These are phyloP conservation scores for Teratosphaeria nubilosa DNA, from an alignment of 2,329 filamentous ascomycete species.

Conservation along the genomic window DNA sequence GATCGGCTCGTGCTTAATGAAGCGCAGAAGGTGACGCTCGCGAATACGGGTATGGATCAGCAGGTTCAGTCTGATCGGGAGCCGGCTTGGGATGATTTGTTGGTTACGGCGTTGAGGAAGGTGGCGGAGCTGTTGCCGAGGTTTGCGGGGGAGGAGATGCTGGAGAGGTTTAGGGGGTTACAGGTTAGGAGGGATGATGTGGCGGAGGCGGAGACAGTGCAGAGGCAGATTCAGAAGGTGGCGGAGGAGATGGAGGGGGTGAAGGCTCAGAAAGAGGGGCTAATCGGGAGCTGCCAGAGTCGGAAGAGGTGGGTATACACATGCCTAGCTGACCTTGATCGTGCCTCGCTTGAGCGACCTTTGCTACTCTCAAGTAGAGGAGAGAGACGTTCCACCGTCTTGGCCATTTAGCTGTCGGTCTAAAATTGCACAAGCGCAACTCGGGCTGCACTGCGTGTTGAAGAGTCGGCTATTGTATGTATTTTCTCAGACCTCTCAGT, in stretches of 20 bases:
- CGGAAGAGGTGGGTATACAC: too few relatives aligned
- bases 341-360: background rate
- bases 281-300: too few relatives aligned
- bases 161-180: background rate
- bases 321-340: background rate
- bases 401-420: background rate
- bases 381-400: background rate
- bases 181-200: background rate
- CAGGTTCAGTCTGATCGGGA: background rate
- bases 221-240: background rate
- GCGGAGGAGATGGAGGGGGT: background rate
- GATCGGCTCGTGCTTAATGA: background rate
- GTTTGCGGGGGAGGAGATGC: background rate
- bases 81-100: background rate
- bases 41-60: background rate
- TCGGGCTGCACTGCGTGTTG: background rate
- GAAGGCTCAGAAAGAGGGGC: background rate
- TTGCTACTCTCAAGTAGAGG: background rate
- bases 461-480: constrained; percentile 26
- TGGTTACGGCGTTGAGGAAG: background rate
- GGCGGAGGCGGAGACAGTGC: background rate
- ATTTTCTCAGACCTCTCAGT: constrained; percentile 40
- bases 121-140: background rate
- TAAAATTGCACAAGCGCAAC: background rate
- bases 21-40: background rate